phyloP scores from a whole-genome alignment of 2,329 filamentous ascomycete species.

The Hypoxylon sp. region DNA sequence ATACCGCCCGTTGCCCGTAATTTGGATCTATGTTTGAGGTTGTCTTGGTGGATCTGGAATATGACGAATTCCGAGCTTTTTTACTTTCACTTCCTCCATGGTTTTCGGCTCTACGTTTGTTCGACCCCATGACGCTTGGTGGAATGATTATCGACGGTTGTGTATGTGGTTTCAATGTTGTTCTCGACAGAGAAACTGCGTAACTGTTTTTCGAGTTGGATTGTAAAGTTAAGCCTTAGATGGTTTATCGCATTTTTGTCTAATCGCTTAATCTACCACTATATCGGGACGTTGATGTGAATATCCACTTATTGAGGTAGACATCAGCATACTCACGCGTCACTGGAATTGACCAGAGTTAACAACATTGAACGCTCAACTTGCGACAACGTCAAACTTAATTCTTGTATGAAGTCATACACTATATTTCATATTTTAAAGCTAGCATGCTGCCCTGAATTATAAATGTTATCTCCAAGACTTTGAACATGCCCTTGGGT shows the following conservation, averaged over 20 bases:
- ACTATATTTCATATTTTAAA: not conserved
- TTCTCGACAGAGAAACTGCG: not conserved
- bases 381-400: not conserved
- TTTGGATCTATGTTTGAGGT: constrained; percentile 60
- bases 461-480: not conserved
- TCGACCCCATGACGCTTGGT: constrained; percentile 36
- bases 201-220: not conserved
- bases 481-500: not conserved
- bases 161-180: not conserved
- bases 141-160: not conserved
- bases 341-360: not conserved
- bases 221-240: not conserved
- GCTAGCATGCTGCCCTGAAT: not conserved
- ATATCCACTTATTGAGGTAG: not conserved
- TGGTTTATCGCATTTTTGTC: constrained; percentile 7
- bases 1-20: constrained; percentile 71
- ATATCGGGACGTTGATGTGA: not conserved
- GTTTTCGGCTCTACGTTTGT: constrained; percentile 50
- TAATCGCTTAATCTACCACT: not conserved
- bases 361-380: too few relatives aligned
- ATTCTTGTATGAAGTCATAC: not conserved
- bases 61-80: constrained; percentile 41
- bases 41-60: constrained; percentile 28
- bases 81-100: constrained; percentile 41
- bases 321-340: not conserved